These are phyloP conservation scores for Sporothrix luriei DNA, from an alignment of 2,329 filamentous ascomycete species.

Conservation along the genomic window DNA sequence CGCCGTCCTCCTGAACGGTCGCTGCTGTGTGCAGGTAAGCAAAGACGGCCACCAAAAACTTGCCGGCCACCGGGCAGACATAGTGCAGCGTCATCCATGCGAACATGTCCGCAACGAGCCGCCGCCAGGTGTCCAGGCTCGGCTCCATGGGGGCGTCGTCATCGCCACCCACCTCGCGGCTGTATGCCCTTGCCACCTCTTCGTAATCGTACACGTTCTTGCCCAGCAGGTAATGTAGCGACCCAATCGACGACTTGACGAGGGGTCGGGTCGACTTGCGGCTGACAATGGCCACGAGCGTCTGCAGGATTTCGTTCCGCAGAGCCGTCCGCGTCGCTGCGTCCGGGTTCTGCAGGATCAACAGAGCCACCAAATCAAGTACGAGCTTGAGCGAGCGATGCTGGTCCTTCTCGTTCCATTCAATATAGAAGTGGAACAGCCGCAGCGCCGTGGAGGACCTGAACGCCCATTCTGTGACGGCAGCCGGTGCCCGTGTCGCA, in stretches of 20 bases:
- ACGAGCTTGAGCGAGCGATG: conserved; percentile 65
- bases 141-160: conserved; percentile 27
- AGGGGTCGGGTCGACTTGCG: conserved; percentile 63
- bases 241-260: conserved; percentile 70
- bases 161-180: conserved; percentile 39
- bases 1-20: conserved; percentile 33
- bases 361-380: conserved; percentile 58
- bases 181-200: conserved; percentile 51
- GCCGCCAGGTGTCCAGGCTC: conserved; percentile 40
- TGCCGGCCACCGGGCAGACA: conserved; percentile 62
- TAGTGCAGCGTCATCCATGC: conserved; percentile 59
- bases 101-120: conserved; percentile 44
- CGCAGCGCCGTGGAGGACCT: conserved; percentile 51
- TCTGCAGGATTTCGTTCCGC: conserved; percentile 53
- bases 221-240: conserved; percentile 65
- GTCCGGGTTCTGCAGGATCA: conserved; percentile 55
- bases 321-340: conserved; percentile 44
- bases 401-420: conserved; percentile 68
- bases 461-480: conserved; percentile 55
- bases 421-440: conserved; percentile 65
- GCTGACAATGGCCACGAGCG: conserved; percentile 61
- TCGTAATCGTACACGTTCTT: conserved; percentile 59
- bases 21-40: conserved; percentile 47
- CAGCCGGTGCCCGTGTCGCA: conserved; percentile 43
- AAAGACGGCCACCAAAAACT: conserved; percentile 62